Evolutionary conservation across 2,329 filamentous ascomycete genomes (phyloP), one percentile per base, ranked within the genome.

Genomic region (Trichoderma sp.): DNA sequence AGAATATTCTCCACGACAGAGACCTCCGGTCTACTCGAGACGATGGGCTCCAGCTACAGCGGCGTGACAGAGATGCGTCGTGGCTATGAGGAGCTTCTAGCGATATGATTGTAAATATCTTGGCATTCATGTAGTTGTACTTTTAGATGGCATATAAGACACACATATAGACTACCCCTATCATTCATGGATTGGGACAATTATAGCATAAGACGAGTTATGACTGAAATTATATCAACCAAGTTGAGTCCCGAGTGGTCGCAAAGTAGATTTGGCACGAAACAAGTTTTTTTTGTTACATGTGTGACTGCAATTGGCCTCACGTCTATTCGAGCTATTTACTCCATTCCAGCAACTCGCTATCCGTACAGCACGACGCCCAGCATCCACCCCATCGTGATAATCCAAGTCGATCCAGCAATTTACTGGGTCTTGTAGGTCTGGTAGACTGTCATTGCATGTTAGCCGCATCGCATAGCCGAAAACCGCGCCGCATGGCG

Each of bases 371-470:
- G 19, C 19, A 58, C 13, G 14, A 24, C 66, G 63, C 72, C 73
- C 71, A 70, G 68, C 70, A 69, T 64, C 72, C 72, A 55, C 10
- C 49, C 19, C 47, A 67, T 43, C 27, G 40, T 21, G 13, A 37
- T 33, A 19, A 52, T 64, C 19, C 43, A 19, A 49, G 47, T 55
- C 31, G 35, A 56, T 40, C 71, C 70, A 69, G 16, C 56, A 68
- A 70, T 73, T 81, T 80, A 81, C 70, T 76, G 74, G 71, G 78
- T 73, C 77, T 81, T 81, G 79, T 79, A 79, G 72, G 79, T 81
- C 75, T 82, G 80, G 81, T 82, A 88, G 76, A 82, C 86, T 88
- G 75, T 57, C 16, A 49, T 37, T 43, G 49, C 33, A 29, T 37
- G 29, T 67, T 58, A 67, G 55, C 40, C 40, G 65, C 27, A 29